Base-by-base conservation (phyloP, 208 protist species). In the Strigomonas galati region DNA sequence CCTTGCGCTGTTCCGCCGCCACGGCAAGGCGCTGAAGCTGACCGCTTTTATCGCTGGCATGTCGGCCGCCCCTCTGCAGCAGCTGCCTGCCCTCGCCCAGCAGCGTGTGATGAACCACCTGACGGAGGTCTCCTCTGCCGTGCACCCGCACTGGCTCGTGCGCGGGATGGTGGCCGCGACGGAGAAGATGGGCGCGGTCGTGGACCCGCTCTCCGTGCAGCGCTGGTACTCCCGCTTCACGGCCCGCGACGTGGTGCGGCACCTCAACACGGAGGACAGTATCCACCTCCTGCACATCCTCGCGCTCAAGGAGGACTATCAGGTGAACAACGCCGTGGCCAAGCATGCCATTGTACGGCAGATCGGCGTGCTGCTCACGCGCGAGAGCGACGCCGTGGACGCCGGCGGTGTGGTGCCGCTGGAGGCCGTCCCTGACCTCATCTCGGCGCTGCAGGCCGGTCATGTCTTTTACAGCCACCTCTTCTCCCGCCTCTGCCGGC, bases 211-310 rank as follows among this genome's bases (percentile, higher is more conserved):
- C 27, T 89, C 85, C 23, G 73, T 92, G 65, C 77, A 84, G 63
- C 69, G 65, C 10, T 89, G 81, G 82, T 85, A 85, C 69, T 89
- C 85, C 4, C 85, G 85, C 59, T 91, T 94, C 58, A 87, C 82
- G 14, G 79, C 80, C 5, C 51, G 62, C 23, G 84, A 91, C 65
- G 80, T 89, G 21, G 71, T 79, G 57, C 74, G 78, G 1, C 68
- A 76, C 27, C 63, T 94, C 19, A 71, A 82, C 61, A 26, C 78
- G 1, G 68, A 59, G 6, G 65, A 79, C 31, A 74, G 80, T 37
- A 71, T 76, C 15, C 67, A 61, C 43, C 72, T 94, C 59, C 65
- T 91, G 4, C 65, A 72, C 49, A 53, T 87, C 21, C 55, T 94
- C 0, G 69, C 76, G 0, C 14, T 69, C 1, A 19, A 70, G 56